Percentiles rank a stretch among this genome's conserved stretches.
These are phyloP conservation scores for Chaetomiaceae sp. DNA, from an alignment of 2,329 filamentous ascomycete genomes.

Conservation along the genomic window DNA sequence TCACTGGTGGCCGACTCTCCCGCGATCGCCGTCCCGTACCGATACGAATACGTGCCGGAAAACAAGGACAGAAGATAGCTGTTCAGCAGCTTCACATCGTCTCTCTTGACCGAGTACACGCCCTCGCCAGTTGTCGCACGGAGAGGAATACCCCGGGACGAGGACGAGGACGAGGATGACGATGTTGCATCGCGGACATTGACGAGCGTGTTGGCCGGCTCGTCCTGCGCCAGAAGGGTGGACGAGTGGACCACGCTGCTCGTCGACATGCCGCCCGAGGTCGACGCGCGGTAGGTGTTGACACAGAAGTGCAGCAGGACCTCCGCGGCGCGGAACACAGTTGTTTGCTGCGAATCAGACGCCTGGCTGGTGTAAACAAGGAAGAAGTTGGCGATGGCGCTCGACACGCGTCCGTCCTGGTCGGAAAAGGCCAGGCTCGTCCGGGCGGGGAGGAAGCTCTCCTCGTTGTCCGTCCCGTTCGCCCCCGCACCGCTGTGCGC, in stretches of 20 bases:
- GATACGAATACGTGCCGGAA: slow-evolving; percentile 22
- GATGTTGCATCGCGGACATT: background rate
- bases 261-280: slow-evolving; percentile 10
- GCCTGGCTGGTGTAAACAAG: slow-evolving; percentile 27
- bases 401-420: slow-evolving; percentile 14
- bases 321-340: slow-evolving; percentile 27
- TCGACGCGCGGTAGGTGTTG: slow-evolving; percentile 23
- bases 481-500: background rate
- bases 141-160: background rate
- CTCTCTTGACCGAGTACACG: slow-evolving; percentile 19
- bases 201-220: background rate
- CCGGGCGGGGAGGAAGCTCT: slow-evolving; percentile 18
- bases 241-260: slow-evolving; percentile 19
- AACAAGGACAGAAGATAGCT: slow-evolving; percentile 20
- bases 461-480: background rate
- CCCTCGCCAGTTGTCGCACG: background rate
- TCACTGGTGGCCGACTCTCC: slow-evolving; percentile 20
- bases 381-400: slow-evolving; percentile 28
- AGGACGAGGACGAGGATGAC: background rate
- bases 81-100: slow-evolving; percentile 17
- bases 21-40: slow-evolving; percentile 8
- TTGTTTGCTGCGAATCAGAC: background rate
- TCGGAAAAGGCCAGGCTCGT: slow-evolving; percentile 24
- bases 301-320: slow-evolving; percentile 30
- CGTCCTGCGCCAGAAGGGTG: slow-evolving; percentile 2